phyloP scores from a whole-genome alignment of 2,329 filamentous ascomycete species.

The Nemania bipapillata region DNA sequence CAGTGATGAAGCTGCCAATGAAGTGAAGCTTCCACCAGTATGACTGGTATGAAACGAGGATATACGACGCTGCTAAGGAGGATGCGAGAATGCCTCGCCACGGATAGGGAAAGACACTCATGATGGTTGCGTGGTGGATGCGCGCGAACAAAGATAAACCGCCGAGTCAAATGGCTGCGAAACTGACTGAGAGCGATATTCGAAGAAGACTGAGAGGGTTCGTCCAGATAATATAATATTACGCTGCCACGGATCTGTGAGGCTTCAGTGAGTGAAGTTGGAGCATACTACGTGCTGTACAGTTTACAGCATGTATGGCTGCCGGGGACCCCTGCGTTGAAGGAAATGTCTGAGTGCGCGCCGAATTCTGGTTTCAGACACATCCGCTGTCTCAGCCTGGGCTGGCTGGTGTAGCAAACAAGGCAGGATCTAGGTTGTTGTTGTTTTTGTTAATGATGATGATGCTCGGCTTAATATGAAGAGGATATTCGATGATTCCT shows the following conservation, averaged over 20 bases:
- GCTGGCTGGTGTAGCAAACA: not conserved
- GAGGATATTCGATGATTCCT: not conserved
- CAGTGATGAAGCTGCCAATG: slow-evolving; percentile 51
- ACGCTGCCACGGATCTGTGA: not conserved
- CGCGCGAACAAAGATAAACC: not conserved
- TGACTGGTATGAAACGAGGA: slow-evolving; percentile 46
- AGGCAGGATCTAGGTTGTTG: not conserved
- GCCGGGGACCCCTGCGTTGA: not conserved
- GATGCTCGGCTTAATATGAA: not conserved
- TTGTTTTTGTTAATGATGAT: not conserved
- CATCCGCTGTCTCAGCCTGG: not conserved
- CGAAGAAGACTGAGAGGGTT: not conserved
- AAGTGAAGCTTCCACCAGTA: slow-evolving; percentile 52
- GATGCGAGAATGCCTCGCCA: slow-evolving; percentile 47
- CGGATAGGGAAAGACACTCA: slow-evolving; percentile 45
- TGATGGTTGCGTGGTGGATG: slow-evolving; percentile 20
- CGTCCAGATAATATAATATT: not conserved
- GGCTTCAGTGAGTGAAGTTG: not conserved
- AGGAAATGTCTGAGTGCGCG: no score
- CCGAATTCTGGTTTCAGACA: not conserved
- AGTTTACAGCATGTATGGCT: no score
- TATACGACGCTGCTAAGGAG: slow-evolving; percentile 51
- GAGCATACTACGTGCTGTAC: no score
- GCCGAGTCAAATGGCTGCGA: not conserved
- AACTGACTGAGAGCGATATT: not conserved